These are phyloP conservation scores for Penicillium turbatum DNA, from an alignment of 495 filamentous ascomycete species.

Conservation along the genomic window DNA sequence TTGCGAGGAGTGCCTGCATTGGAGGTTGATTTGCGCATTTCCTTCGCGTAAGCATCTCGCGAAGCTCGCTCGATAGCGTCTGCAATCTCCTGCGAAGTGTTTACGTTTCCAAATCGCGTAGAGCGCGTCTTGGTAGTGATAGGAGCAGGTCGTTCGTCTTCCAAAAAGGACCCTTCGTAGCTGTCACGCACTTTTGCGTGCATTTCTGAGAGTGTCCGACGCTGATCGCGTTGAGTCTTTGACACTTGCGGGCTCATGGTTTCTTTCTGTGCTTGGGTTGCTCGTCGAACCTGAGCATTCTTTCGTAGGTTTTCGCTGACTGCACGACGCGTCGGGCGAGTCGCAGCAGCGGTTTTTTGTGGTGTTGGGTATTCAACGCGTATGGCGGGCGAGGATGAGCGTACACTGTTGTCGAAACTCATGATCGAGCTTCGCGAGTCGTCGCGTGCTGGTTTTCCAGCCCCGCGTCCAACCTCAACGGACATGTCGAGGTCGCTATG, in stretches of 20 bases:
- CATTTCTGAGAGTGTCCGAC: slow-evolving; percentile 48
- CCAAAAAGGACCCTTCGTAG: slow-evolving; percentile 51
- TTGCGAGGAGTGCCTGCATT: slow-evolving; percentile 24
- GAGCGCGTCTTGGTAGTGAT: slow-evolving; percentile 43
- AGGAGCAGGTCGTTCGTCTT: slow-evolving; percentile 49
- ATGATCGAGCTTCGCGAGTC: slow-evolving; percentile 44
- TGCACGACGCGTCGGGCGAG: slow-evolving; percentile 27
- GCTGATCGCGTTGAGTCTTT: slow-evolving; percentile 34
- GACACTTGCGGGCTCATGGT: slow-evolving; percentile 37
- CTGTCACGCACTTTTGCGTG: slow-evolving; percentile 52
- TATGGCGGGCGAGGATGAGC: slow-evolving; percentile 45
- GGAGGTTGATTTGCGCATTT: slow-evolving; percentile 26
- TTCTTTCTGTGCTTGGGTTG: slow-evolving; percentile 46
- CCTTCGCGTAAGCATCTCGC: slow-evolving; percentile 37
- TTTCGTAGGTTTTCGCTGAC: slow-evolving; percentile 42
- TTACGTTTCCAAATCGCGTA: slow-evolving; percentile 53
- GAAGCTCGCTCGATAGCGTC: slow-evolving; percentile 44
- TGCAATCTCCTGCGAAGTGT: slow-evolving; percentile 43
- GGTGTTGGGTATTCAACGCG: slow-evolving; percentile 47
- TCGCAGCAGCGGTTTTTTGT: slow-evolving; percentile 26
- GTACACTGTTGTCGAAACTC: slow-evolving; percentile 46
- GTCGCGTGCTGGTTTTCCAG: slow-evolving; percentile 34
- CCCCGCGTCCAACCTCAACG: slow-evolving; percentile 44
- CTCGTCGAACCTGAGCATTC: slow-evolving; percentile 42
- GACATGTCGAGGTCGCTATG: slow-evolving; percentile 37